Conservation (phyloP, 495 filamentous ascomycete genomes). For the Aspergillus cavernicola region DNA sequence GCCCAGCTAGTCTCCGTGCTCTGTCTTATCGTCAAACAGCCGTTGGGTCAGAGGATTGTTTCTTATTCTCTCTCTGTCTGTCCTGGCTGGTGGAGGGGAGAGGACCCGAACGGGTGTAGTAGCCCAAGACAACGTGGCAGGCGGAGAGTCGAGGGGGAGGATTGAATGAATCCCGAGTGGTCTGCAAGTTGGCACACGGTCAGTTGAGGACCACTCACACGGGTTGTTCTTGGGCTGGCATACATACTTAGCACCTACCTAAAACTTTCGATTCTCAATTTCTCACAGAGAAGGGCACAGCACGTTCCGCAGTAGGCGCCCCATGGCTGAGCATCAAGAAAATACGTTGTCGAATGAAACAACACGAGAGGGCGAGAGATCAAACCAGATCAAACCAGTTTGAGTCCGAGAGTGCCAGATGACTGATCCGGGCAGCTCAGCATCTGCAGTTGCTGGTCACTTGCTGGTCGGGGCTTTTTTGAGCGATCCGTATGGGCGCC, state of each 20-base stretch:
- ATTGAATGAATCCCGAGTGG: slow-evolving; percentile 16
- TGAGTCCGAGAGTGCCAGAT: slow-evolving; percentile 11
- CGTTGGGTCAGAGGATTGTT: not conserved
- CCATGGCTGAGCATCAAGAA: slow-evolving; percentile 3
- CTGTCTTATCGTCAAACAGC: not conserved
- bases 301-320: slow-evolving; percentile 14
- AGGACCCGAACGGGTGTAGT: slow-evolving; percentile 20
- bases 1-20: not conserved
- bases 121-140: slow-evolving; percentile 27
- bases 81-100: slow-evolving; percentile 11
- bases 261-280: too few relatives aligned
- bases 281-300: too few relatives aligned
- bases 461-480: slow-evolving; percentile 25
- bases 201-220: slow-evolving; percentile 7
- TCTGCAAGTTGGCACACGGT: slow-evolving; percentile 15
- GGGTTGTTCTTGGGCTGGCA: not conserved
- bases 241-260: not conserved
- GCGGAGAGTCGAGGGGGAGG: slow-evolving; percentile 20
- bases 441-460: slow-evolving; percentile 4
- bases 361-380: not conserved
- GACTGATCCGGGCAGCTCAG: slow-evolving; percentile 16
- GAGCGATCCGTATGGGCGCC: slow-evolving; percentile 46
- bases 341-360: slow-evolving; percentile 9
- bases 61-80: not conserved
- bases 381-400: not conserved